Evolutionary conservation across 2,329 filamentous ascomycete species (phyloP), one percentile per base, ranked within the genome.

Genomic region (Dryadomyces quercus-mongolicae): DNA sequence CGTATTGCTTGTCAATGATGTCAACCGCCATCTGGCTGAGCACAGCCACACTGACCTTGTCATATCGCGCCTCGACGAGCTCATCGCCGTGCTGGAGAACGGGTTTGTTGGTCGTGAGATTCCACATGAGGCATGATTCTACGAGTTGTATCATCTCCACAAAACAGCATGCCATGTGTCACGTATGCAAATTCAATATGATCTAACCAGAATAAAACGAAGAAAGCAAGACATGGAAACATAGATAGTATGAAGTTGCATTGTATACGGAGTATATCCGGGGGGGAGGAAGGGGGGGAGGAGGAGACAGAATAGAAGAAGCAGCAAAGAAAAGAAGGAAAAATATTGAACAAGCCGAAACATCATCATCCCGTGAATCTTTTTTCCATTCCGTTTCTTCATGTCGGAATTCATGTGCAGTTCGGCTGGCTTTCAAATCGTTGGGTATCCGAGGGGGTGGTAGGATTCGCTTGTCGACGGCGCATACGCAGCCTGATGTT

Each of bases 1-100:
- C 0, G 90, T 97, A n/a, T 65, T 97, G 65, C 55, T 98, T 47
- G 77, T 85, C 16, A 94, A 94, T 63, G 81, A 88, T n/a, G 83
- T 78, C n/a, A 95, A 95, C 65, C 68, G 67, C 54, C 76, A 85
- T 59, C 66, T 95, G 55, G 80, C 75, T 8, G 74, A 79, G 22
- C 86, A 94, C 64, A 77, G 82, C 59, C 80, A 89, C 66, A 94
- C 88, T 0, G 88, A 94, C 67, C 63, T 92, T 48, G 83, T 82
- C 12, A 84, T 95, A 52, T 67, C 70, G 58, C 75, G 78, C 42
- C 66, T 95, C 57, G 88, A 94, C 64, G 88, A 95, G 57, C 68
- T 95, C 60, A 80, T 93, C 53, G 74, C 72, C 10, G 74, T 95
- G 8, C 70, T 95, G 25, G 88, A 95, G 58, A 69, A 76, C 1